Evolutionary conservation across 2,329 filamentous ascomycete genomes (phyloP), one percentile per base, ranked within the genome.

Genomic region (Pseudogymnoascus sp.): DNA sequence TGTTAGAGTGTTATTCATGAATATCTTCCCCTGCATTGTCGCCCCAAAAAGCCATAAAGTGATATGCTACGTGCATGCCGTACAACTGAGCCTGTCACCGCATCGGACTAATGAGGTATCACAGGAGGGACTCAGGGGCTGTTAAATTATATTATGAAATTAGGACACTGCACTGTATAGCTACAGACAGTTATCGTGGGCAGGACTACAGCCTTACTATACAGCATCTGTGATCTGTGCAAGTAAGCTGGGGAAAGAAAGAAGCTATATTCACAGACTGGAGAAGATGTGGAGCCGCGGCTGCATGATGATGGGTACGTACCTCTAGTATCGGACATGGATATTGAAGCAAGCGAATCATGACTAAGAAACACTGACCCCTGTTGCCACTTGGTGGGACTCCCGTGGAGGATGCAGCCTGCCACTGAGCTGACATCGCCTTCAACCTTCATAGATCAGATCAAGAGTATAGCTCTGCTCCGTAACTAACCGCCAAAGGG

Each of bases 1-100:
- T 58, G 38, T 61, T 35, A 61, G 60, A 61, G 60, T 45, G 35
- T 61, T 45, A 52, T 45, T 33, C 64, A 62, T 62, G 60, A 64
- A 60, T 39, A 25, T 41, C 16, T 60, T 38, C 33, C 58, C 19
- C 38, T 60, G 58, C 19, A 38, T 55, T 33, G 28, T 55, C n/a
- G 49, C 49, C 49, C 49, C n/a, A 22, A 33, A 19, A 33, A 55
- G 28, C 28, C 28, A 55, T 33, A 33, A 55, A 55, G 49, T 55
- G 49, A 55, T 55, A 55, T 33, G 49, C 2, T 55, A 33, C 16
- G 49, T 55, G 49, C 9, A 33, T 33, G 49, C 28, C 16, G 16
- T 55, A 28, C n/a, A 9, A 28, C 23, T 22, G 49, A 33, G 49
- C 49, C 25, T 52, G 45, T 55, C 19, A 14, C 14, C 19, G 28